Evolutionary conservation across 371 early-diverging fungal species (phyloP).

Genomic region (Smittium mucronatum): DNA sequence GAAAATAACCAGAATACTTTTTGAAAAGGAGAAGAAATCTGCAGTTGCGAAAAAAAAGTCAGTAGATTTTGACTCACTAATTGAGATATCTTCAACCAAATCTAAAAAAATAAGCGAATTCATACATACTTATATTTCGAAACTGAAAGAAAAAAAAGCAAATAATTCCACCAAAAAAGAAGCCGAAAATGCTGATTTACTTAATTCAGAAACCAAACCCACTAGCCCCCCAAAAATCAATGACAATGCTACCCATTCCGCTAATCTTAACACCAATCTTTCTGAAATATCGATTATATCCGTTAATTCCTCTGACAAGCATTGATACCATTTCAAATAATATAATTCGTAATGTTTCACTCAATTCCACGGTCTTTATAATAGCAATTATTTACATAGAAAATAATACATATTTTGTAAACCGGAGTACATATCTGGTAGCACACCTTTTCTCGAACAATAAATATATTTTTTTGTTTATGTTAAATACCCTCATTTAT

Average conservation of each 20-base stretch:
- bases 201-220: not conserved
- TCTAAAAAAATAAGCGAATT: slow-evolving; percentile 45
- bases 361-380: not conserved
- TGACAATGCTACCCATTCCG: too few species aligned
- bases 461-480: too few species aligned
- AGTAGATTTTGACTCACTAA: slow-evolving; percentile 33
- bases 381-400: too few species aligned
- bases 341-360: not conserved
- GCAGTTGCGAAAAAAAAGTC: slow-evolving; percentile 11
- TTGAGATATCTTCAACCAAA: slow-evolving; percentile 36
- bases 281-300: not conserved
- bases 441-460: too few species aligned
- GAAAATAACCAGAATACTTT: slow-evolving; percentile 43
- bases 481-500: too few species aligned
- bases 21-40: slow-evolving; percentile 45
- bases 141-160: slow-evolving; percentile 15
- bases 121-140: slow-evolving; percentile 36
- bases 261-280: not conserved
- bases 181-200: not conserved
- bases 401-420: too few species aligned
- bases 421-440: too few species aligned
- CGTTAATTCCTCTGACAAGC: not conserved
- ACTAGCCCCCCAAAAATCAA: not conserved
- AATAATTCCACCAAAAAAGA: not conserved
- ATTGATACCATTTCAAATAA: not conserved